These are phyloP conservation scores for Neurospora sp. DNA, from an alignment of 495 filamentous ascomycete genomes.

Conservation along the genomic window DNA sequence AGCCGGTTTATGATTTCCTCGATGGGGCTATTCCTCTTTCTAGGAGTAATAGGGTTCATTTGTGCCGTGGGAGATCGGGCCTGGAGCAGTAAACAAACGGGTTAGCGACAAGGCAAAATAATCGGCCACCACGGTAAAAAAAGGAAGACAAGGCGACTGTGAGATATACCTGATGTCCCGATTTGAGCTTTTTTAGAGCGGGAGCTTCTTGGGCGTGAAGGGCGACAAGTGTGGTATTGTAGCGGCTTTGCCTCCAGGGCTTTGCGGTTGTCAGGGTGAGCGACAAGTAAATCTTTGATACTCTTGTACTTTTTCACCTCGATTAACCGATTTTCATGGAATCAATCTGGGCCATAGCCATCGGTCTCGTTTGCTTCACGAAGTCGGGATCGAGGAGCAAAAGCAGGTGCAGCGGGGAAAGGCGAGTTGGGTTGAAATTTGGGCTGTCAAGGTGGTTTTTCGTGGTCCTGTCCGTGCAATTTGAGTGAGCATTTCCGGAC, in stretches of 20 bases:
- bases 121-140: neutral
- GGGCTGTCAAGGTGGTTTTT: neutral
- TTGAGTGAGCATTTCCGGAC: neutral
- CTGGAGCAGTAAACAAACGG: neutral
- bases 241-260: neutral
- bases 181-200: neutral
- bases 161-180: neutral
- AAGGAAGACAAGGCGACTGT: neutral
- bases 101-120: neutral
- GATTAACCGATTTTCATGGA: neutral
- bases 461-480: neutral
- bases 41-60: constrained; percentile 8
- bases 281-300: neutral
- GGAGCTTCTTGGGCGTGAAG: neutral
- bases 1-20: constrained; percentile 6
- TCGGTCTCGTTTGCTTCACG: neutral
- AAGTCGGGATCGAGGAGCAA: neutral
- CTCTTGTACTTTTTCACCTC: neutral
- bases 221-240: neutral
- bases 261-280: neutral
- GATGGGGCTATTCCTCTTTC: constrained; percentile 6
- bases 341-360: neutral
- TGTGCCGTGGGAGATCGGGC: neutral
- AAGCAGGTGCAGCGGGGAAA: neutral
- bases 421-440: neutral